These are phyloP conservation scores for Pythium brachiatum DNA, from an alignment of 352 stramenopile genomes.

Conservation along the genomic window DNA sequence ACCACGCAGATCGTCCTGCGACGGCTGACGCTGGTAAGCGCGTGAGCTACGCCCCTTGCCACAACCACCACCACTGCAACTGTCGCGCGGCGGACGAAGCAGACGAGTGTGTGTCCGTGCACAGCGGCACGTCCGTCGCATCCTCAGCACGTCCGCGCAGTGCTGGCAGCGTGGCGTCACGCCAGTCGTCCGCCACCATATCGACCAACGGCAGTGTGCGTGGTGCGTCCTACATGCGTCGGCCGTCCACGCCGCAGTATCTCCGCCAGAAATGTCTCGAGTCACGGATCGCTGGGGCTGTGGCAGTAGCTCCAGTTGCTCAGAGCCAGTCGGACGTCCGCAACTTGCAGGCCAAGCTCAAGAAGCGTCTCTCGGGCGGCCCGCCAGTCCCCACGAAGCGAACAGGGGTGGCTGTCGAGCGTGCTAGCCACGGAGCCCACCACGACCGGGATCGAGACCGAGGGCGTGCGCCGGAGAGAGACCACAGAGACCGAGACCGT, in stretches of 20 bases:
- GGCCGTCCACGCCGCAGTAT: slow-evolving; percentile 53
- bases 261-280: slow-evolving; percentile 72
- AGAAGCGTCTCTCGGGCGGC: slow-evolving; percentile 35
- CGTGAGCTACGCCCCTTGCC: slow-evolving; percentile 3
- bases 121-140: slow-evolving; percentile 8
- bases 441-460: not conserved
- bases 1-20: slow-evolving; percentile 19
- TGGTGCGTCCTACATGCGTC: slow-evolving; percentile 55
- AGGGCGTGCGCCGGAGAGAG: slow-evolving; percentile 9
- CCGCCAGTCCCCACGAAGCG: not conserved
- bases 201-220: slow-evolving; percentile 33
- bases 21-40: slow-evolving; percentile 19
- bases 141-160: slow-evolving; percentile 39
- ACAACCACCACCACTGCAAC: not conserved
- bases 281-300: slow-evolving; percentile 32
- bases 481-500: slow-evolving; percentile 6
- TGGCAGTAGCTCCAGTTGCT: slow-evolving; percentile 9
- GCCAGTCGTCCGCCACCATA: slow-evolving; percentile 17
- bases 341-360: slow-evolving; percentile 19
- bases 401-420: not conserved
- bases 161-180: slow-evolving; percentile 48
- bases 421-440: not conserved
- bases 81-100: not conserved
- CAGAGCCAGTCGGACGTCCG: slow-evolving; percentile 14
- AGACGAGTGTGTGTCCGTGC: slow-evolving; percentile 9